A percentile compares a stretch with the other conserved stretches of the same genome.
These are phyloP conservation scores for Septoria petroselini DNA, from an alignment of 2,329 filamentous ascomycete species.

Conservation along the genomic window DNA sequence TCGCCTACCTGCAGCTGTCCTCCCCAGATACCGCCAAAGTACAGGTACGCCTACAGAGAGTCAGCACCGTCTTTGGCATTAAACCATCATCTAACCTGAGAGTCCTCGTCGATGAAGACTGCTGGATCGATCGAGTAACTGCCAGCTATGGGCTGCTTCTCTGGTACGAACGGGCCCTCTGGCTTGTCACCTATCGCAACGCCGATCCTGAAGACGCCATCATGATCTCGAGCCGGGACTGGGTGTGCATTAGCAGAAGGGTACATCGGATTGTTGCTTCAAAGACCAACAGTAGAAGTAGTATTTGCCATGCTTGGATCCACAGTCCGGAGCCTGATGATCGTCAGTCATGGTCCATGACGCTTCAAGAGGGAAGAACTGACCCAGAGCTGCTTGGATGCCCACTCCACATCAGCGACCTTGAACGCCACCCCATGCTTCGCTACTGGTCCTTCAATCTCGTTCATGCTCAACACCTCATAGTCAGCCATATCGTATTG, in stretches of 20 bases:
- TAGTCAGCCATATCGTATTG: conserved; percentile 84
- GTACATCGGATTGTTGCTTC: too few species aligned
- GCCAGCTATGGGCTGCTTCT: conserved; percentile 62
- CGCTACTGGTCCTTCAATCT: conserved; percentile 57
- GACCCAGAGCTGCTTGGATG: conserved; percentile 70
- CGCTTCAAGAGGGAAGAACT: not conserved
- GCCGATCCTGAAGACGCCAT: conserved; percentile 70
- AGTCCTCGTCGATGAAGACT: conserved; percentile 68
- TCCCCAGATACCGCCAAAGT: conserved; percentile 78
- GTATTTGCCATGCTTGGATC: conserved; percentile 65
- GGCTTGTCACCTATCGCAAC: conserved; percentile 64
- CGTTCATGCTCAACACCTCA: conserved; percentile 68
- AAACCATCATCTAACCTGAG: conserved; percentile 32
- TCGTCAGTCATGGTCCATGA: not conserved
- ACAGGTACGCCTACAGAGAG: conserved; percentile 55
- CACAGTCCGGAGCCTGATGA: conserved; percentile 67
- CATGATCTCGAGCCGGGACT: conserved; percentile 67
- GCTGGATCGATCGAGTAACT: conserved; percentile 77
- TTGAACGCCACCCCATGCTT: conserved; percentile 71
- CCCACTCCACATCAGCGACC: conserved; percentile 69
- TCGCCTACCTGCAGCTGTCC: conserved; percentile 56
- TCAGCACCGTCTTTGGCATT: not conserved
- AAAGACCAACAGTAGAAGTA: conserved; percentile 60
- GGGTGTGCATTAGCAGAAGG: not conserved
- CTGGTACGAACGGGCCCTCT: conserved; percentile 66